phyloP scores from a whole-genome alignment of 805 yeast genomes.

The Sugiyamaella smithiae region DNA sequence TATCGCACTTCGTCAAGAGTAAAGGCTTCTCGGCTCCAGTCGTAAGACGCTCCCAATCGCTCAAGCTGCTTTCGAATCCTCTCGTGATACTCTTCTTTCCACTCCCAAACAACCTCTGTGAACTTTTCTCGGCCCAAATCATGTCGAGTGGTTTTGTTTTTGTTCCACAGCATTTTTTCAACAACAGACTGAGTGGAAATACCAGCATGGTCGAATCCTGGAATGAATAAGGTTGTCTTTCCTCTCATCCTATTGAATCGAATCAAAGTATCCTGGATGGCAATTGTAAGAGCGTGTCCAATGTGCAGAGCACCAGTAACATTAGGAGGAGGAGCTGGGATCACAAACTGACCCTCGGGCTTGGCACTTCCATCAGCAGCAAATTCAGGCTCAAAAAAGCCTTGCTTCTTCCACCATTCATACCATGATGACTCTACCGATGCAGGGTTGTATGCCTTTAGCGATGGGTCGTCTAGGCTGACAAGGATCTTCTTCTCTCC shows the following conservation, averaged over 20 bases:
- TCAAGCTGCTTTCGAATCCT: conserved; percentile 82
- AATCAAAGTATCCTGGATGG: conserved; percentile 90
- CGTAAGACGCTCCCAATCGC: conserved; percentile 93
- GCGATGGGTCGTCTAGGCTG: conserved; percentile 86
- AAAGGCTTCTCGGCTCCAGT: conserved; percentile 93
- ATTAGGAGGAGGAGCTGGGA: conserved; percentile 99
- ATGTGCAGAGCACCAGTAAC: conserved; percentile 98
- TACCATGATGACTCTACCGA: conserved; percentile 97
- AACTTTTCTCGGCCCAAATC: conserved; percentile 93
- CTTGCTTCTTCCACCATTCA: conserved; percentile 91
- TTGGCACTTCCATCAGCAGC: conserved; percentile 68
- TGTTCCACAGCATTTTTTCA: conserved; percentile 91
- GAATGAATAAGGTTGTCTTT: conserved; percentile 84
- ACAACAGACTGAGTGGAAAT: conserved; percentile 98
- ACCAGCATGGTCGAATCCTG: conserved; percentile 99
- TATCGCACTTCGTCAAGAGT: conserved; percentile 78
- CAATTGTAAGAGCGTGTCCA: conserved; percentile 94
- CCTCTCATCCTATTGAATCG: conserved; percentile 98
- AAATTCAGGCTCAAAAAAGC: conserved; percentile 84
- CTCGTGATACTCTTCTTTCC: conserved; percentile 92
- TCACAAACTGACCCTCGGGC: conserved; percentile 81
- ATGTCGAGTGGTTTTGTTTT: conserved; percentile 85
- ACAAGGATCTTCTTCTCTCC: conserved; percentile 90
- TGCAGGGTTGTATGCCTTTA: conserved; percentile 90
- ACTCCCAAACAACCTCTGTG: conserved; percentile 88